Conservation (phyloP, 1,284 basidiomycete genomes). For the Trametes pubescens region DNA sequence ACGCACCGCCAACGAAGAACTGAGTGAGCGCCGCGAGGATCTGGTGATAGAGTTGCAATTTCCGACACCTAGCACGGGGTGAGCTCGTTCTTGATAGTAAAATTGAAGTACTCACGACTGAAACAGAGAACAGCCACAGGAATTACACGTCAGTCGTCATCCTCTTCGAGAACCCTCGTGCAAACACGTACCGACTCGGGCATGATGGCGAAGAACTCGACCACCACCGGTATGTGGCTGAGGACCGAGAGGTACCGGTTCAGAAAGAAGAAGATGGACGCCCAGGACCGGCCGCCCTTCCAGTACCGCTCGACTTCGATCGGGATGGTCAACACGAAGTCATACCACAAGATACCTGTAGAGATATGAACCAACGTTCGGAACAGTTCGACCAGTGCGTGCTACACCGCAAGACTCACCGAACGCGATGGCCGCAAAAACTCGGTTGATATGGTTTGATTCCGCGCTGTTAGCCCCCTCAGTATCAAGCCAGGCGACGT, state of each 20-base stretch:
- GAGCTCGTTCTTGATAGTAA: neutral
- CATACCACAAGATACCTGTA: conserved; percentile 14
- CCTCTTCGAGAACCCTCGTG: too few species aligned
- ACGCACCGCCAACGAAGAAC: conserved; percentile 5
- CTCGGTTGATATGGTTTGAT: conserved; percentile 11
- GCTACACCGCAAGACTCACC: neutral
- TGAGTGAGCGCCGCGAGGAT: conserved; percentile 13
- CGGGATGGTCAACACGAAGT: conserved; percentile 40
- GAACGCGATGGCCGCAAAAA: conserved; percentile 13
- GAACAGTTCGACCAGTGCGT: neutral
- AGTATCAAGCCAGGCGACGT: neutral
- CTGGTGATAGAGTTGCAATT: conserved; percentile 15
- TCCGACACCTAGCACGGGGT: conserved; percentile 2
- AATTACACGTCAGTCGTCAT: too few species aligned
- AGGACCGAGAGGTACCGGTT: conserved; percentile 21
- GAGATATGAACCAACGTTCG: neutral
- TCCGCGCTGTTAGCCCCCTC: neutral
- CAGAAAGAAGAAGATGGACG: conserved; percentile 25
- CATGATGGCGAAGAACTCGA: conserved; percentile 20
- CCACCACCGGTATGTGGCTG: conserved; percentile 18
- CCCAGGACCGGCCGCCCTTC: conserved; percentile 6
- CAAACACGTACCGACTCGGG: conserved; percentile 8
- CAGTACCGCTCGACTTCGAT: conserved; percentile 35
- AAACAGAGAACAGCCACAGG: neutral
- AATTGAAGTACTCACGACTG: neutral